phyloP scores from a whole-genome alignment of 208 protist genomes.

The Trypanosoma cruzi region DNA sequence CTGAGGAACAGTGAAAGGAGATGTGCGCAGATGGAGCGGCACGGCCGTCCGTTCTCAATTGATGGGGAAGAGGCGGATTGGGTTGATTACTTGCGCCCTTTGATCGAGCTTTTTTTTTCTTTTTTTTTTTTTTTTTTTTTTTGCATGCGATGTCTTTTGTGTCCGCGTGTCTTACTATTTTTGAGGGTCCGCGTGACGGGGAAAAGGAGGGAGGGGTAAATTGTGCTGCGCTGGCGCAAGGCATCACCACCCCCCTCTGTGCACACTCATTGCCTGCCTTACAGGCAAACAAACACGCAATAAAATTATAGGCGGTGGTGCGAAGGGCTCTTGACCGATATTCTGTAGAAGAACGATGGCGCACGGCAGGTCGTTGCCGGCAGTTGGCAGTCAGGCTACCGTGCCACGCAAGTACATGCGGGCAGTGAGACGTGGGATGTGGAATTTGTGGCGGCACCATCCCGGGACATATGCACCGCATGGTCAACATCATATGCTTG shows the following conservation, averaged over 20 bases:
- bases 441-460: background rate
- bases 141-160: background rate
- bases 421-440: constrained; percentile 20
- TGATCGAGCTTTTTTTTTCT: background rate
- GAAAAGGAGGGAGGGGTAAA: background rate
- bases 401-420: constrained; percentile 25
- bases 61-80: too few relatives aligned
- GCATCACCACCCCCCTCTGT: too few relatives aligned
- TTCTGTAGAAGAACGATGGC: background rate
- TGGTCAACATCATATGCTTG: background rate
- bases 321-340: background rate
- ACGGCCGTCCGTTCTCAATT: too few relatives aligned
- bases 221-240: too few relatives aligned
- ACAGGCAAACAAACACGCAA: background rate
- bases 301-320: background rate
- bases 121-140: constrained; percentile 5
- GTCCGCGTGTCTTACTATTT: background rate
- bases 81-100: background rate
- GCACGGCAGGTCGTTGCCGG: background rate
- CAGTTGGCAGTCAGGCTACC: background rate
- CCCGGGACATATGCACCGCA: background rate
- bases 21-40: too few relatives aligned
- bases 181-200: background rate
- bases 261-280: too few relatives aligned
- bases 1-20: background rate